Percentiles rank a stretch among this genome's conserved stretches.
These are phyloP conservation scores for Hapsidospora chrysogenum DNA, from an alignment of 495 filamentous ascomycete species.

Conservation along the genomic window DNA sequence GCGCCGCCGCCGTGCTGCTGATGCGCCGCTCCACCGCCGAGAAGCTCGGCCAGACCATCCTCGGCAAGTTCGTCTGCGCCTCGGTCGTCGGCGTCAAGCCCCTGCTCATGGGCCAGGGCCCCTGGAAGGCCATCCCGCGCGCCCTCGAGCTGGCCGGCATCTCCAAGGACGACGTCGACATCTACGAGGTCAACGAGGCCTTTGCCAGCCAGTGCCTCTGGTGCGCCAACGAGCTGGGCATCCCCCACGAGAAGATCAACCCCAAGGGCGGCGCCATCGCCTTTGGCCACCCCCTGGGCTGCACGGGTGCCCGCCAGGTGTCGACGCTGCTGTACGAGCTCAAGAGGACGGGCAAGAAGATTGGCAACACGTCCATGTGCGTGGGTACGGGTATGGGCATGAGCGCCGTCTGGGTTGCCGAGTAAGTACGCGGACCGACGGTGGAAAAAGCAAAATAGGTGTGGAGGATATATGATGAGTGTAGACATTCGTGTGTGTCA, in stretches of 20 bases:
- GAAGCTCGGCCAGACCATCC: conserved; percentile 68
- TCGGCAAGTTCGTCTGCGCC: conserved; percentile 75
- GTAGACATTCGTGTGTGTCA: too few species aligned
- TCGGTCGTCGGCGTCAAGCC: conserved; percentile 81
- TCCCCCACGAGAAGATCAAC: conserved; percentile 75
- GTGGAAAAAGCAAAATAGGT: not conserved
- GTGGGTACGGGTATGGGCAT: conserved; percentile 95
- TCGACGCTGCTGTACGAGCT: conserved; percentile 83
- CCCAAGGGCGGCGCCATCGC: conserved; percentile 97
- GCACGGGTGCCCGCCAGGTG: conserved; percentile 86
- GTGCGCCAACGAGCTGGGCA: conserved; percentile 75
- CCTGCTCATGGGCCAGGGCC: conserved; percentile 88
- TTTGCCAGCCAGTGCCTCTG: conserved; percentile 91
- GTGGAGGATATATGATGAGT: not conserved
- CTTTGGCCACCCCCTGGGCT: conserved; percentile 94
- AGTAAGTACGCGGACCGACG: conserved; percentile 26
- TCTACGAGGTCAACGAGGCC: conserved; percentile 98
- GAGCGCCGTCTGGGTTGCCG: conserved; percentile 86
- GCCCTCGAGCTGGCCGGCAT: conserved; percentile 77
- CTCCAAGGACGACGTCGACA: conserved; percentile 80
- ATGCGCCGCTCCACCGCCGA: conserved; percentile 92
- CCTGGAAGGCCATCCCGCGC: conserved; percentile 90
- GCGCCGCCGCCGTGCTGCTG: conserved; percentile 83
- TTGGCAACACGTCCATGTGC: conserved; percentile 94
- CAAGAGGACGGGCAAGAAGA: conserved; percentile 57